Evolutionary conservation across 1,284 basidiomycete genomes (phyloP).

Genomic region (Irpex lacteus): DNA sequence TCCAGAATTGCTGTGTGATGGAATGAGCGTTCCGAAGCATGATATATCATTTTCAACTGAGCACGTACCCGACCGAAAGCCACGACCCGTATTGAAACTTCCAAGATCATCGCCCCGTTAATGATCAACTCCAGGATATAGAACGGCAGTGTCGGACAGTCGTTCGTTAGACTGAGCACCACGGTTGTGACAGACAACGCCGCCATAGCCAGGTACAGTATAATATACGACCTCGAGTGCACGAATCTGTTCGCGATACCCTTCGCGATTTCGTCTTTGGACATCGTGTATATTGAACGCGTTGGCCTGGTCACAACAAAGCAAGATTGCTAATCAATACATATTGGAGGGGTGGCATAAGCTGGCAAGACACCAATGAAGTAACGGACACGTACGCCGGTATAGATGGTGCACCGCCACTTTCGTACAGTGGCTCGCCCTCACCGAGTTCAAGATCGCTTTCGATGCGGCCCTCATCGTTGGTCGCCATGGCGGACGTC

Average conservation of each 20-base stretch:
- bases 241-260: conserved; percentile 86
- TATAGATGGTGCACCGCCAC: conserved; percentile 13
- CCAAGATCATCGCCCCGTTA: conserved; percentile 89
- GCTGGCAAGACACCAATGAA: conserved; percentile 21
- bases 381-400: conserved; percentile 27
- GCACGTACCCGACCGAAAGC: conserved; percentile 83
- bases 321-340: conserved; percentile 18
- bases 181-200: conserved; percentile 88
- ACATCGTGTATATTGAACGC: conserved; percentile 78
- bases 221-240: conserved; percentile 77
- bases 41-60: background rate
- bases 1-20: conserved; percentile 85
- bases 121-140: conserved; percentile 90
- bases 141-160: conserved; percentile 78
- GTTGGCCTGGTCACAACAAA: conserved; percentile 46
- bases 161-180: conserved; percentile 79
- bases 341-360: conserved; percentile 19
- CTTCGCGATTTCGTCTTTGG: conserved; percentile 72
- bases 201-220: conserved; percentile 89
- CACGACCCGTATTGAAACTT: conserved; percentile 85
- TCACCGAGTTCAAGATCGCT: conserved; percentile 35
- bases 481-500: conserved; percentile 23
- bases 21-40: conserved; percentile 1
- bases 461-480: conserved; percentile 26
- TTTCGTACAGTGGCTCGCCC: conserved; percentile 28